Conservation (phyloP, 2,329 filamentous ascomycete genomes). For the Neopestalotiopsis rosae region DNA sequence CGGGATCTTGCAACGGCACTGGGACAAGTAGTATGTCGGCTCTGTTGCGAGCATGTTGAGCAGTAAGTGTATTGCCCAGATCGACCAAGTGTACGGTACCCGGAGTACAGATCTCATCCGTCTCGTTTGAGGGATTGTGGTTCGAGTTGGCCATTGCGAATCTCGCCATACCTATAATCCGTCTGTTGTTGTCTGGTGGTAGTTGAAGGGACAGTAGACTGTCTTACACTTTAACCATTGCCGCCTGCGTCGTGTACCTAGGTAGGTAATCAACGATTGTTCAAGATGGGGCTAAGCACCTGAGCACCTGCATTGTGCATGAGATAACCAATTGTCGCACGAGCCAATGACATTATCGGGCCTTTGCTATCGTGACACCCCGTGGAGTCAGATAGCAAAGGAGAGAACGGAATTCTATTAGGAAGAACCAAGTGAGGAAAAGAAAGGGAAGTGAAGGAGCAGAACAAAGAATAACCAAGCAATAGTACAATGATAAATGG, state of each 20-base stretch:
- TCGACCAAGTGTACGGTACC: slow-evolving; percentile 49
- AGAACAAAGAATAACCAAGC: too few relatives aligned
- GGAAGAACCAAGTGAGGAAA: too few relatives aligned
- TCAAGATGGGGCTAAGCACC: background rate
- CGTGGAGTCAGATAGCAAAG: background rate
- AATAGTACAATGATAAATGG: too few relatives aligned
- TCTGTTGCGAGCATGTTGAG: slow-evolving; percentile 37
- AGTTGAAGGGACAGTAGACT: background rate
- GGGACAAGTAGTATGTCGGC: slow-evolving; percentile 56
- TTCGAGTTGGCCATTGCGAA: too few relatives aligned
- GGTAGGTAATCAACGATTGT: background rate
- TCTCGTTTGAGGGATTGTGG: slow-evolving; percentile 14
- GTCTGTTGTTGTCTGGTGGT: background rate
- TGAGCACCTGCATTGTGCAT: background rate
- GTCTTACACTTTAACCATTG: background rate
- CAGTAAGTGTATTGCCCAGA: slow-evolving; percentile 37
- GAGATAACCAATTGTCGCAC: background rate
- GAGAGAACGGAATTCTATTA: background rate
- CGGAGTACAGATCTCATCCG: slow-evolving; percentile 38
- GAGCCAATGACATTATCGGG: background rate
- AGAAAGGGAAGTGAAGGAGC: too few relatives aligned
- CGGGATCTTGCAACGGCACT: slow-evolving; percentile 52
- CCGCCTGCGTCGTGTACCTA: background rate
- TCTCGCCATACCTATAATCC: background rate
- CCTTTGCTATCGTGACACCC: background rate